These are phyloP conservation scores for Heliamphora exappendiculata DNA, from an alignment of 148 eudicot species.

Conservation along the genomic window DNA sequence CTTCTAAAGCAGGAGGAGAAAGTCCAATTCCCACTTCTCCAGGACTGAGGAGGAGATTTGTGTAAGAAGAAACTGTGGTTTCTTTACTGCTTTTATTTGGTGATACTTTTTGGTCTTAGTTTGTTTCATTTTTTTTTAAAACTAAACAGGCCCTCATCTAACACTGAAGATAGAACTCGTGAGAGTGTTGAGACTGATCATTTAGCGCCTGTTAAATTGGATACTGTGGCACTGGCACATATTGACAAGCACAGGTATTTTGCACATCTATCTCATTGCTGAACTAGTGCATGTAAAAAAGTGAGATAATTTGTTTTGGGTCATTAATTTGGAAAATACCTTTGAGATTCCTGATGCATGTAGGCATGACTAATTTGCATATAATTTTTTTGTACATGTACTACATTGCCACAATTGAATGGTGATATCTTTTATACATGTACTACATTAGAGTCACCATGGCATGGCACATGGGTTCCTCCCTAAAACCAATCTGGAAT, in stretches of 20 bases:
- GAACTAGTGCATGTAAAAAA: not conserved
- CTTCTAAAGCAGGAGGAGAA: conserved; percentile 35
- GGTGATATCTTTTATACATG: too few species aligned
- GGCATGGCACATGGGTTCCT: too few species aligned
- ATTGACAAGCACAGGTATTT: conserved; percentile 81
- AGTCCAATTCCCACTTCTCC: conserved; percentile 31
- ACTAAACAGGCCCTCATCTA: conserved; percentile 42
- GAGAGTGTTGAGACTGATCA: conserved; percentile 35
- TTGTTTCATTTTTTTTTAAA: conserved; percentile 7
- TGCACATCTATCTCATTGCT: not conserved
- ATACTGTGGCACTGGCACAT: conserved; percentile 52
- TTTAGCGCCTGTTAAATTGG: conserved; percentile 56
- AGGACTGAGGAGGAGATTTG: conserved; percentile 72
- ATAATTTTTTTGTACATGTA: not conserved
- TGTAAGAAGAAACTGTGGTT: conserved; percentile 47
- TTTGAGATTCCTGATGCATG: not conserved
- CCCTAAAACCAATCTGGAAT: too few species aligned
- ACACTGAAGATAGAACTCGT: conserved; percentile 32
- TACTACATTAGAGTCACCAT: too few species aligned
- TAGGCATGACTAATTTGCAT: not conserved
- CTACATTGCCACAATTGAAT: not conserved
- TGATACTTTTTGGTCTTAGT: not conserved
- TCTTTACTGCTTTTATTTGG: not conserved
- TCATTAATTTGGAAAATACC: not conserved
- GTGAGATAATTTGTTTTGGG: not conserved